Percentiles rank a stretch among this genome's conserved stretches.
Evolutionary conservation across 2,329 filamentous ascomycete genomes (phyloP).

Genomic region (Stagonosporopsis tanaceti): DNA sequence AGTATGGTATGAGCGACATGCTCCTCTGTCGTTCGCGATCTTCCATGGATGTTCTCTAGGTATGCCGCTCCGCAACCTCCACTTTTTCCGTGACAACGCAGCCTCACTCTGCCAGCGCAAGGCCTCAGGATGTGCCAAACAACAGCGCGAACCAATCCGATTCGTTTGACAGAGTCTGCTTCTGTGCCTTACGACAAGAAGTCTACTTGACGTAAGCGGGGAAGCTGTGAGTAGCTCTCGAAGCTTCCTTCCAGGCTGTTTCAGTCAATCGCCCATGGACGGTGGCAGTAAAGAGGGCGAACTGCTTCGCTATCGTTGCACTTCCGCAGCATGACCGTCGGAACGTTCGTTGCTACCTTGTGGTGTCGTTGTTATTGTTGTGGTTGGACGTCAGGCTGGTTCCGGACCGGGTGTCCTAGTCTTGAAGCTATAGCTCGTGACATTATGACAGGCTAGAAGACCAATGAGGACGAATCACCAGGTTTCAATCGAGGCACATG

Average conservation of each 20-base stretch:
- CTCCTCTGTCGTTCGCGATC: conserved; percentile 45
- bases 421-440: conserved; percentile 5
- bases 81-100: conserved; percentile 20
- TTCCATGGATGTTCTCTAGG: conserved; percentile 32
- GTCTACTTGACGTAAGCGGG: conserved; percentile 28
- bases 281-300: conserved; percentile 19
- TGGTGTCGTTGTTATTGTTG: conserved; percentile 32
- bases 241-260: conserved; percentile 4
- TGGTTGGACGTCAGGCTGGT: conserved; percentile 21
- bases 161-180: conserved; percentile 1
- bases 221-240: conserved; percentile 26
- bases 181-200: conserved; percentile 3
- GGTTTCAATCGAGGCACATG: background rate
- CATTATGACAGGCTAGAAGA: background rate
- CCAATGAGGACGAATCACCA: background rate
- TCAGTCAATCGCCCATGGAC: conserved; percentile 30
- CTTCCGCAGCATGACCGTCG: conserved; percentile 24
- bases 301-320: conserved; percentile 23
- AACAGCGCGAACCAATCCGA: conserved; percentile 12
- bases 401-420: conserved; percentile 25
- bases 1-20: conserved; percentile 80
- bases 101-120: conserved; percentile 18
- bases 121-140: background rate
- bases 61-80: conserved; percentile 11
- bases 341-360: conserved; percentile 29